phyloP scores from a whole-genome alignment of 805 yeast species.

The Teunomyces stri region DNA sequence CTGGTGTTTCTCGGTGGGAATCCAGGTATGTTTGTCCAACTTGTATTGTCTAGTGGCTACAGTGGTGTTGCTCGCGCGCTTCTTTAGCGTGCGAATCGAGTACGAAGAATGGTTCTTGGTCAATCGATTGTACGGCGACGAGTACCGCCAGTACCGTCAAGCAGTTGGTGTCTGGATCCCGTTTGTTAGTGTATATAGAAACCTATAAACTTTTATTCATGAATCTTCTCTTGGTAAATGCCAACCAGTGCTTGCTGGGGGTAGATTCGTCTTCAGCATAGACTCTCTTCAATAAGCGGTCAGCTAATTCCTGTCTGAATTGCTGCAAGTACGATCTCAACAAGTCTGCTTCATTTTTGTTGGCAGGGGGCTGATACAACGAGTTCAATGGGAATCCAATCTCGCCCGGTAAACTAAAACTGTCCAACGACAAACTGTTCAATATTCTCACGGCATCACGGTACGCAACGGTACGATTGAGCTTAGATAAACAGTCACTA shows the following conservation, averaged over 20 bases:
- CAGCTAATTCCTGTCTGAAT: slow-evolving; percentile 90
- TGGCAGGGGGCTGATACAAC: slow-evolving; percentile 69
- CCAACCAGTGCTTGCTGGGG: slow-evolving; percentile 94
- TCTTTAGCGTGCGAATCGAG: slow-evolving; percentile 29
- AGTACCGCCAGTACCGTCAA: slow-evolving; percentile 24
- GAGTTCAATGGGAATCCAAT: slow-evolving; percentile 90
- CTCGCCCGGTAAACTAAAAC: slow-evolving; percentile 92
- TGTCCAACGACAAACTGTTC: slow-evolving; percentile 82
- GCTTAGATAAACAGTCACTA: slow-evolving; percentile 74
- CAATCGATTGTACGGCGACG: slow-evolving; percentile 23
- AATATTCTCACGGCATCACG: slow-evolving; percentile 66
- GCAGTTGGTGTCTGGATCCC: slow-evolving; percentile 30
- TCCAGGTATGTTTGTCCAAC: slow-evolving; percentile 27
- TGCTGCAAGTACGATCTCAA: slow-evolving; percentile 82
- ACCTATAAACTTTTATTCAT: slow-evolving; percentile 84
- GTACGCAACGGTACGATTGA: slow-evolving; percentile 48
- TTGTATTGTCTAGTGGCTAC: slow-evolving; percentile 15
- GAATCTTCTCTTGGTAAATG: slow-evolving; percentile 90
- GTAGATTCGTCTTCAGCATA: slow-evolving; percentile 53
- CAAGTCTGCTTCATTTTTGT: slow-evolving; percentile 72
- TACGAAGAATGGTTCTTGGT: slow-evolving; percentile 35
- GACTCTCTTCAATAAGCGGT: slow-evolving; percentile 71
- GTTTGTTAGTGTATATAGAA: neutral
- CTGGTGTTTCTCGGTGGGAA: slow-evolving; percentile 30
- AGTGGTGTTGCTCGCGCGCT: slow-evolving; percentile 18